Base-by-base conservation (phyloP, 1,139 yeast genomes). In the Geotrichum carabidarum region DNA sequence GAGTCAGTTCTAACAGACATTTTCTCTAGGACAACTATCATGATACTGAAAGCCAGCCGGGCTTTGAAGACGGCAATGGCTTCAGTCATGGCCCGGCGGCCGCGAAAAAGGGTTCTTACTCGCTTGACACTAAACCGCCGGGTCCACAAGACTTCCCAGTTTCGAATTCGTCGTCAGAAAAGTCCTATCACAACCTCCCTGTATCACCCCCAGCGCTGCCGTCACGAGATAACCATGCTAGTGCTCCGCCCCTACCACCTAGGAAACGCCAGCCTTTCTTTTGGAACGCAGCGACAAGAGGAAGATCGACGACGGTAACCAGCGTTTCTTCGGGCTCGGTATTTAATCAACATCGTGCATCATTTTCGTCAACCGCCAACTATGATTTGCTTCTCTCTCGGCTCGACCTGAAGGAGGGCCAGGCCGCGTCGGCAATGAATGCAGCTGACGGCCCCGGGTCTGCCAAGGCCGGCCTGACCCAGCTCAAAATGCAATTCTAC, bases 321-420 rank as follows among this genome's bases (percentile, higher is more conserved):
- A 22, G 49, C 41, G 8, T 52, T 50, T 34, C 51, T 1, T 51
- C 55, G 4, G 68, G 74, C 45, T 48, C 55, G 7, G 45, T 44
- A 40, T 35, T 18, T 72, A 38, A 47, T 12, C 31, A 38, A 27
- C 40, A 54, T 41, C 52, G 59, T 30, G 51, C 55, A 11, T 58
- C 64, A 1, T 50, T 53, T 18, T 52, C 60, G 7, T 64, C 68
- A 4, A 61, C 69, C 6, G 65, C 74, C 44, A 75, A 74, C 60
- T 74, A 78, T 59, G 78, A 75, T 57, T 74, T 76, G 52, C 72
- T 80, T 7, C 73, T 79, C 59, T 74, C 75, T 58, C 75, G 78
- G 54, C 73, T 79, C 54, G 78, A 77, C 54, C 17, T 22, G 4
- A 45, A 45, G 34, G 74, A 71, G 51, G 77, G 79, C 35, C 75